Evolutionary conservation across 176 grass and related monocot species (phyloP), one percentile per base, ranked within the genome.

Genomic region (Metroxylon sagu): DNA sequence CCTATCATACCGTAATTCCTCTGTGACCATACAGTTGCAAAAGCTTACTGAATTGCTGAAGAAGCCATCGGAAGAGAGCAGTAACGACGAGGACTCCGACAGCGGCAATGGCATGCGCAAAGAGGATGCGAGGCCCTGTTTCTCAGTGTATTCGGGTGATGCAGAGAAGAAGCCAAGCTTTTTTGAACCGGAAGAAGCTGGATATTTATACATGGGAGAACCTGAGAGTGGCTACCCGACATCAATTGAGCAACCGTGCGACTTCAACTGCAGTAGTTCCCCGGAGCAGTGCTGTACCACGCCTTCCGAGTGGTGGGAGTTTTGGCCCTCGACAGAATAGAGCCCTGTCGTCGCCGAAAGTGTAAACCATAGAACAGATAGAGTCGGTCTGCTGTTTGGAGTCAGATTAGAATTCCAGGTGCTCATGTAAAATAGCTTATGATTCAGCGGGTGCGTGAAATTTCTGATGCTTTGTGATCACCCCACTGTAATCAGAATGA

Each of bases 261-360:
- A 75, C 67, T 85, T 93, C 67, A 79, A 85, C 61, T 56, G 81
- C 16, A 79, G 52, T 66, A 92, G 94, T 84, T 77, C 79, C 48
- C 65, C 82, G 18, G 94, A 89, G 52, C 88, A 88, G 53, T 77
- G 83, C 49, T 76, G 73, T 73, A 79, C 69, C 62, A 66, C 58
- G 10, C 35, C 35, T 64, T 77, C 84, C 19, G 88, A 83, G 39
- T 93, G 94, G 94, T 98, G 94, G 93, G 93, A 92, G 4, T 93
- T 92, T 79, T 89, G 86, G 85, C 82, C 83, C 28, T 6, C 82
- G 25, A 98, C 69, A 63, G 66, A 89, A 84, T 88, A 66, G 74
- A 19, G 16, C 14, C 12, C 35, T 12, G 35, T 43, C 35, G 35
- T 43, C 10, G 7, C 7, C 10, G 8, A 14, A 43, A 2, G 12